phyloP scores from a whole-genome alignment of 2,329 filamentous ascomycete species.

The Arthrobotrys entomopaga region DNA sequence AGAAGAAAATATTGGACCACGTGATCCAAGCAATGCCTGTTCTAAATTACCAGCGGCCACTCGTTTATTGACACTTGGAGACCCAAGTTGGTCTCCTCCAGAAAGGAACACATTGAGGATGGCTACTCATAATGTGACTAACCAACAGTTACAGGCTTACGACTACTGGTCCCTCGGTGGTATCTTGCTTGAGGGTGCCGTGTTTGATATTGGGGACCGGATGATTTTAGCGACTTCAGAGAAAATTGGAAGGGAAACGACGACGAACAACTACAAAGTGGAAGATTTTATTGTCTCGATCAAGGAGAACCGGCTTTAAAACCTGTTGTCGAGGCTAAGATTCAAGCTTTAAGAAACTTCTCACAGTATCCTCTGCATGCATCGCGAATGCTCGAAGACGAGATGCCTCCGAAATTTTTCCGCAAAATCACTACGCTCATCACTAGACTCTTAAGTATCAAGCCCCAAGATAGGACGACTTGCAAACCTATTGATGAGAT shows the following conservation, averaged over 20 bases:
- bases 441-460: slow-evolving; percentile 10
- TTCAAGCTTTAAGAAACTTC: neutral
- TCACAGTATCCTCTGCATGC: neutral
- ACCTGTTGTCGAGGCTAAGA: neutral
- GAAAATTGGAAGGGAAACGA: neutral
- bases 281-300: neutral
- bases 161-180: slow-evolving; percentile 23
- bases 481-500: neutral
- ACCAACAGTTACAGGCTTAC: neutral
- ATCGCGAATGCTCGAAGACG: neutral
- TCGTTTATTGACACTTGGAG: neutral
- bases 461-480: neutral
- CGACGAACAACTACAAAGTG: neutral
- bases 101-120: neutral
- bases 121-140: neutral
- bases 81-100: slow-evolving; percentile 10
- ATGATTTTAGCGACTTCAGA: neutral
- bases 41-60: neutral
- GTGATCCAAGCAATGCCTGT: neutral
- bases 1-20: neutral
- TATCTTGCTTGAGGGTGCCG: slow-evolving; percentile 14
- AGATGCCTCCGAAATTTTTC: slow-evolving; percentile 4
- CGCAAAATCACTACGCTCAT: neutral
- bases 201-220: slow-evolving; percentile 6
- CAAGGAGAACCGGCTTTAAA: neutral